Conservation (phyloP, 225 moss, liverwort and hornwort genomes). For the Marchantia paleacea region DNA sequence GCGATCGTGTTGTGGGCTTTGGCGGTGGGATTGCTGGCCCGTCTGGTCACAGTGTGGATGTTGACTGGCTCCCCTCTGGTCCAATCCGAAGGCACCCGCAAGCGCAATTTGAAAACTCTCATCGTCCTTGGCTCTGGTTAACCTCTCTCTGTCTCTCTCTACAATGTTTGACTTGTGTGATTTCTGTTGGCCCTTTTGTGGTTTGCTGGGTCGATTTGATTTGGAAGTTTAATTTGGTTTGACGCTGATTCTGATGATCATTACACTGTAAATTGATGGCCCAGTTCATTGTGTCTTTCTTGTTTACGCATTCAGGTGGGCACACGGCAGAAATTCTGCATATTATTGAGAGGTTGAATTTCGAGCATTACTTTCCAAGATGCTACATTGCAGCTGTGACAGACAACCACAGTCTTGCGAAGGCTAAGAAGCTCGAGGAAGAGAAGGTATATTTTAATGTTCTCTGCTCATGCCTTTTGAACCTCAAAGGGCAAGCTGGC, state of each 20-base stretch:
- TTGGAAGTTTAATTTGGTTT: neutral
- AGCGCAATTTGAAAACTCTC: constrained; percentile 39
- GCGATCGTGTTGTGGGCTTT: constrained; percentile 20
- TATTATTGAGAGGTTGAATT: constrained; percentile 37
- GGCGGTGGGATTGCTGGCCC: constrained; percentile 31
- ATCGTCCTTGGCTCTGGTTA: constrained; percentile 47
- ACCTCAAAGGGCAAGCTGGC: neutral
- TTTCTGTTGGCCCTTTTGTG: neutral
- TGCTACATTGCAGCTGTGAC: constrained; percentile 51
- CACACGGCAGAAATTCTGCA: constrained; percentile 53
- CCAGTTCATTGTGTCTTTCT: neutral
- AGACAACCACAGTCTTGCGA: constrained; percentile 44
- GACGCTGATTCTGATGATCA: neutral
- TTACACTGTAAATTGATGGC: no score
- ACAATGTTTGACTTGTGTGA: neutral
- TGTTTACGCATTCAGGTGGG: constrained; percentile 29
- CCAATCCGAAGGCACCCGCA: neutral
- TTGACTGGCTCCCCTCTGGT: constrained; percentile 33
- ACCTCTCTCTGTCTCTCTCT: neutral
- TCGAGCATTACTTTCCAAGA: constrained; percentile 38
- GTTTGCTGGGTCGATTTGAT: neutral
- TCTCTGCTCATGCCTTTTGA: neutral
- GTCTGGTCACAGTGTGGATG: constrained; percentile 40
- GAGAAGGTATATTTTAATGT: neutral
- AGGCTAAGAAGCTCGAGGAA: constrained; percentile 41